Evolutionary conservation across 257 asterid species (phyloP).

Genomic region (Nicotiana otophora): DNA sequence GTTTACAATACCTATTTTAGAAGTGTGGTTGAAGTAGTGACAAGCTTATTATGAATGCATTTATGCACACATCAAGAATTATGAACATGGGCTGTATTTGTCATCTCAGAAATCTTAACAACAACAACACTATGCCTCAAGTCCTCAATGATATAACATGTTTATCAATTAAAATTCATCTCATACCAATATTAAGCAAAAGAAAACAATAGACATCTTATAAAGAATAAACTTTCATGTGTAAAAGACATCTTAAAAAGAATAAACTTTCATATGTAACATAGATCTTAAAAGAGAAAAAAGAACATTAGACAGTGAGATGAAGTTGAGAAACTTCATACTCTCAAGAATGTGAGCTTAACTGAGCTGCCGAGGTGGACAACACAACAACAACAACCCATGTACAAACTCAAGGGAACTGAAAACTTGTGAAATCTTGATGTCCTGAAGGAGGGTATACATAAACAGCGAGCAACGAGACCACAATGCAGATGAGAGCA

Average conservation of each 20-base stretch:
- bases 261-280: neutral
- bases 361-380: constrained; percentile 13
- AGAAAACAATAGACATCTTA: no score
- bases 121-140: no score
- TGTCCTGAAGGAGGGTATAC: constrained; percentile 61
- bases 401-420: constrained; percentile 34
- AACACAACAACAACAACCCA: neutral
- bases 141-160: no score
- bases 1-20: neutral
- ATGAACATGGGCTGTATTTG: neutral
- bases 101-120: neutral
- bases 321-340: constrained; percentile 29
- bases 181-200: no score
- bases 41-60: neutral
- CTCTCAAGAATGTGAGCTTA: neutral
- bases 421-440: constrained; percentile 24
- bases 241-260: neutral
- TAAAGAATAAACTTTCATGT: neutral
- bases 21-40: neutral
- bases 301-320: neutral
- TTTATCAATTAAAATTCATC: no score
- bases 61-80: neutral
- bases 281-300: neutral
- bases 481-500: constrained; percentile 67
- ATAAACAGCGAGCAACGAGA: constrained; percentile 66